Evolutionary conservation across 2,329 filamentous ascomycete genomes (phyloP), one percentile per base, ranked within the genome.

Genomic region (Fonsecaea multimorphosa): DNA sequence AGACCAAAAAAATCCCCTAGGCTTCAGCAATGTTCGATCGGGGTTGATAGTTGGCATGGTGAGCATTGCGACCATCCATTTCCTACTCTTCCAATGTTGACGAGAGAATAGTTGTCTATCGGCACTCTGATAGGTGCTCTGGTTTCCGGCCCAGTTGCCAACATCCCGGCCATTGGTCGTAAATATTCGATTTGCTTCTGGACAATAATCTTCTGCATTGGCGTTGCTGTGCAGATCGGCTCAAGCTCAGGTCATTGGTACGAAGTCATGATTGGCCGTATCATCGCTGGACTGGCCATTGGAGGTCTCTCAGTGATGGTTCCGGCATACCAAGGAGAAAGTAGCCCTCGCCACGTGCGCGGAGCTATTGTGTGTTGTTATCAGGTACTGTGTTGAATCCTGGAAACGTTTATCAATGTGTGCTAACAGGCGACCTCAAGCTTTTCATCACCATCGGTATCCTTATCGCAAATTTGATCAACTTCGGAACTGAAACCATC

Each of bases 381-480:
- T 74, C 81, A 83, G 59, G 64, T 66, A 27, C 36, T 27, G 54
- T 54, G 49, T n/a, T 12, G 7, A 5, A 19, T n/a, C n/a, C 3
- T 29, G 49, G 11, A 0, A 29, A 29, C 9, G 9, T 58, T 14
- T 2, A 16, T 46, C 16, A 14, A 31, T 12, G 5, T 5, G 16
- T 14, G 34, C 34, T 62, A 49, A 64, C 32, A 8, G 5, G 53
- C 44, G 16, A 31, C 22, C 8, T 52, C 24, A 27, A 67, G 72
- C 75, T 83, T 59, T 82, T 83, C 70, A 81, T 82, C 63, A 80
- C 81, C n/a, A 75, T 82, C 32, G 81, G 81, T 64, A 83, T 83
- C 68, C 79, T 83, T 67, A 77, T 81, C 67, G 80, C 81, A 61
- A 79, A 82, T 70, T 76, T 80, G 61, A 78, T 83, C 76, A 83